These are phyloP conservation scores for Physcomitrellopsis africana DNA, from an alignment of 225 moss, liverwort and hornwort species.

Conservation along the genomic window DNA sequence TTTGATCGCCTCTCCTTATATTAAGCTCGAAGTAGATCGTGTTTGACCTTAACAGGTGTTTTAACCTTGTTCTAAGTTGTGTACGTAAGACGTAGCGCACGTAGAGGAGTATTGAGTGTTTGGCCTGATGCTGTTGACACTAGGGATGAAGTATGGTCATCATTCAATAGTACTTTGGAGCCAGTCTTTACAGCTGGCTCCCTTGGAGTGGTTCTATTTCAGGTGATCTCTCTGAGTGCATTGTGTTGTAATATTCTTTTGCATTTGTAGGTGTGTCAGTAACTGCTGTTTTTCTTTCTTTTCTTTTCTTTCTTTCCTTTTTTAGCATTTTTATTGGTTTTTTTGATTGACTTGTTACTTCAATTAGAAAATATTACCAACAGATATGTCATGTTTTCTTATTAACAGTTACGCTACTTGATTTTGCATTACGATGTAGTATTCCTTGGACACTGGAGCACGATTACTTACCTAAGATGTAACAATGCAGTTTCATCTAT, in stretches of 20 bases:
- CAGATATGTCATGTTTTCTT: not conserved
- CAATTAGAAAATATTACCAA: not conserved
- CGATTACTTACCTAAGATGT: slow-evolving; percentile 13
- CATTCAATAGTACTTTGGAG: slow-evolving; percentile 76
- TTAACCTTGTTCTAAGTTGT: not conserved
- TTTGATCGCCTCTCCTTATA: not conserved
- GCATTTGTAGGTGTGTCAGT: not conserved
- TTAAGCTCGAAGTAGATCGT: not conserved
- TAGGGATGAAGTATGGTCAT: slow-evolving; percentile 75
- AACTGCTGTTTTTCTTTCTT: too few species aligned
- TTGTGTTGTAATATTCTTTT: not conserved
- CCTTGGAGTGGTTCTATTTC: slow-evolving; percentile 81
- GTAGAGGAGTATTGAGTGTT: slow-evolving; percentile 19
- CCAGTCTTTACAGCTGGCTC: slow-evolving; percentile 68
- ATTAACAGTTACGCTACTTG: not conserved
- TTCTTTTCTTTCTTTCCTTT: too few species aligned
- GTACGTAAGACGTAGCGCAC: not conserved
- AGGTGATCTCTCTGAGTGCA: slow-evolving; percentile 44
- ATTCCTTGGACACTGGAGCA: not conserved
- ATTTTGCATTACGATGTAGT: not conserved
- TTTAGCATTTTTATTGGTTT: not conserved
- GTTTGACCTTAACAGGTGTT: not conserved
- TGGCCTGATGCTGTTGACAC: slow-evolving; percentile 30
- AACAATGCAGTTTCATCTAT: slow-evolving; percentile 77
- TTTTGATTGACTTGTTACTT: not conserved